Evolutionary conservation across 169 alveolate species (phyloP), one percentile per base, ranked within the genome.

Genomic region (Miamiensis avidus): DNA sequence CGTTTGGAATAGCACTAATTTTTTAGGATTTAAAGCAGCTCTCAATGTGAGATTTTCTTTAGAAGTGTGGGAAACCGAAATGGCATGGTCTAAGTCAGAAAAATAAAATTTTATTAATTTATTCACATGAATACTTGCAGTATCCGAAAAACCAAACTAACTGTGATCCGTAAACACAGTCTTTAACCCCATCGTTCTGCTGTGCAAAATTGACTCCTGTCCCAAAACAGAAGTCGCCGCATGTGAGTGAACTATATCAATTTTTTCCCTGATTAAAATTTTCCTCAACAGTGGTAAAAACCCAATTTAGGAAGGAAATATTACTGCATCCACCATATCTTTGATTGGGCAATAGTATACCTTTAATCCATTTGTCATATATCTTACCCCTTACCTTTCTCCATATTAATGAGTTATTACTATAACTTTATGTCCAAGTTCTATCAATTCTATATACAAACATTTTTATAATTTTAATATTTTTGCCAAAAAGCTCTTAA

Each of bases 141-240:
- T 92, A 88, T 98, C 99, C 28, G 98, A 94, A 86, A 99, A 98
- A 69, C 99, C 99, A 92, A 97, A 99, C 82, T 99, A 95, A n/a
- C 99, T 98, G 94, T 99, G 99, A 89, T 99, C 99, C 25, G 99
- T 99, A 93, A 96, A 99, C 29, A 99, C 99, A 0, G 97, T 93
- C 84, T 97, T 96, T 85, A 85, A 84, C 20, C 98, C 98, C 91
- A 96, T 75, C 29, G 98, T 91, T 79, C 91, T 91, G 11, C 98
- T 93, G 88, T 95, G 96, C 29, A 95, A 83, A 31, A 95, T 75
- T 34, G 91, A 84, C 88, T 96, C 98, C 4, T 89, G 77, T 49
- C 95, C 94, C 65, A 96, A 34, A 65, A 92, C 82, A n/a, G 97
- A 93, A 28, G 98, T 96, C 11, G 97, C 96, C 90, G 97, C 98